Evolutionary conservation across 2,329 filamentous ascomycete species (phyloP).

Genomic region (Macrophomina pseudophaseolina): DNA sequence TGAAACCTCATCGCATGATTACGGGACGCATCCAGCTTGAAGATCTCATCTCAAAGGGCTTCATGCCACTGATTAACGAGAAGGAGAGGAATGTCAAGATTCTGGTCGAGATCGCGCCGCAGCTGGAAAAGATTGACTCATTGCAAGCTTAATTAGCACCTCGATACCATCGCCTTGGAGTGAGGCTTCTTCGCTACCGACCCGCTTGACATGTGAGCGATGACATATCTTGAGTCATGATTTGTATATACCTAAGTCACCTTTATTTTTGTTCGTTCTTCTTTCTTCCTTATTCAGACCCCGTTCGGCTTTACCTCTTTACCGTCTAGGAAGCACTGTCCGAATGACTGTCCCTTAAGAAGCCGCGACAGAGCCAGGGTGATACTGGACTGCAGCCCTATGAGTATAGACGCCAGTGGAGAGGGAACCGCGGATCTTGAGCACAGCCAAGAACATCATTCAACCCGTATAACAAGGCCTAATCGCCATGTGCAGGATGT

Average conservation of each 20-base stretch:
- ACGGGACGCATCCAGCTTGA: constrained; percentile 63
- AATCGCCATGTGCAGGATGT: background rate
- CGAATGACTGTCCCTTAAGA: background rate
- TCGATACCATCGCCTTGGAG: background rate
- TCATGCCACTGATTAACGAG: constrained; percentile 62
- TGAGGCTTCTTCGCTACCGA: no score
- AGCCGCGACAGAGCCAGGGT: background rate
- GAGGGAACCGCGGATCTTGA: background rate
- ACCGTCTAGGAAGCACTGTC: background rate
- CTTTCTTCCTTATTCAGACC: background rate
- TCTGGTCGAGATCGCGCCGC: constrained; percentile 54
- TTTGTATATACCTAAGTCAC: background rate
- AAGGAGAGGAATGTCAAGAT: constrained; percentile 69
- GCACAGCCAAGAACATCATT: background rate
- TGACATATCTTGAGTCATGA: background rate
- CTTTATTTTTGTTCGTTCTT: background rate
- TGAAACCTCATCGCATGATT: constrained; percentile 65
- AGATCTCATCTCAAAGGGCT: constrained; percentile 62
- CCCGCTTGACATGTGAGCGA: background rate
- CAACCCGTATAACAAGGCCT: background rate
- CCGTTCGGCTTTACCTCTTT: no score
- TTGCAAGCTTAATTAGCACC: background rate
- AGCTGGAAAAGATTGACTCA: constrained; percentile 20
- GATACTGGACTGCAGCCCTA: background rate
- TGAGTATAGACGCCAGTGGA: background rate